A percentile compares a stretch with the other conserved stretches of the same genome.
Conservation (phyloP, 2,329 filamentous ascomycete species). For the Ophidiomyces ophidiicola region DNA sequence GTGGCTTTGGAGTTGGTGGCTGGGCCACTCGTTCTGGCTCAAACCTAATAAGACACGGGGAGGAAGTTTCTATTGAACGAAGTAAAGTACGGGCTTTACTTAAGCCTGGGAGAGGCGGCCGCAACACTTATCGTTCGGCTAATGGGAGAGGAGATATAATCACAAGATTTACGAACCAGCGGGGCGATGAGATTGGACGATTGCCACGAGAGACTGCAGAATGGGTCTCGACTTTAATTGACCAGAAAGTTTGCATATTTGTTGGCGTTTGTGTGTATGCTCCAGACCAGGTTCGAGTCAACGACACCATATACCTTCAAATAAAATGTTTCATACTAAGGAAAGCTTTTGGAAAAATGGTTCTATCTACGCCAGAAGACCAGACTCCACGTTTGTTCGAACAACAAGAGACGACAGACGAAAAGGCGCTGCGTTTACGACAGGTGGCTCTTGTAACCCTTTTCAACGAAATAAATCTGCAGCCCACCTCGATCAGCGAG, state of each 20-base stretch:
- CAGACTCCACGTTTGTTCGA: slow-evolving; percentile 64
- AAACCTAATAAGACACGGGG: slow-evolving; percentile 65
- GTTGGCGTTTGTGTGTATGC: slow-evolving; percentile 82
- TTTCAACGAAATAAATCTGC: slow-evolving; percentile 76
- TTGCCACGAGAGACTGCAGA: slow-evolving; percentile 74
- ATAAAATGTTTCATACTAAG: slow-evolving; percentile 63
- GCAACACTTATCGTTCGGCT: slow-evolving; percentile 35
- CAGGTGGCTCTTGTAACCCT: slow-evolving; percentile 82
- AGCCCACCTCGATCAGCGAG: slow-evolving; percentile 62
- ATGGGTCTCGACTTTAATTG: slow-evolving; percentile 86
- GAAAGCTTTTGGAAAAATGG: slow-evolving; percentile 56
- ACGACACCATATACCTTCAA: slow-evolving; percentile 90
- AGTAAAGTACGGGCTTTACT: slow-evolving; percentile 56
- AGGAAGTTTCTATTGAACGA: slow-evolving; percentile 74
- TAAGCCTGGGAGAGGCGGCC: slow-evolving; percentile 37
- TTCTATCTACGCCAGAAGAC: slow-evolving; percentile 50
- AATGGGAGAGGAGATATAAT: slow-evolving; percentile 68
- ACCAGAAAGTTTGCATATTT: slow-evolving; percentile 78
- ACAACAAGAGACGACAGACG: slow-evolving; percentile 71
- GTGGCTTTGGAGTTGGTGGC: slow-evolving; percentile 78
- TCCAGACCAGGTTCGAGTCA: slow-evolving; percentile 71
- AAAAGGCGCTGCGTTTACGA: slow-evolving; percentile 67
- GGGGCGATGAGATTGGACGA: slow-evolving; percentile 72
- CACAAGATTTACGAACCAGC: slow-evolving; percentile 74
- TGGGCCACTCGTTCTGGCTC: slow-evolving; percentile 82